Conservation (phyloP, 371 early-diverging fungal genomes). For the Mortierella sp. region DNA sequence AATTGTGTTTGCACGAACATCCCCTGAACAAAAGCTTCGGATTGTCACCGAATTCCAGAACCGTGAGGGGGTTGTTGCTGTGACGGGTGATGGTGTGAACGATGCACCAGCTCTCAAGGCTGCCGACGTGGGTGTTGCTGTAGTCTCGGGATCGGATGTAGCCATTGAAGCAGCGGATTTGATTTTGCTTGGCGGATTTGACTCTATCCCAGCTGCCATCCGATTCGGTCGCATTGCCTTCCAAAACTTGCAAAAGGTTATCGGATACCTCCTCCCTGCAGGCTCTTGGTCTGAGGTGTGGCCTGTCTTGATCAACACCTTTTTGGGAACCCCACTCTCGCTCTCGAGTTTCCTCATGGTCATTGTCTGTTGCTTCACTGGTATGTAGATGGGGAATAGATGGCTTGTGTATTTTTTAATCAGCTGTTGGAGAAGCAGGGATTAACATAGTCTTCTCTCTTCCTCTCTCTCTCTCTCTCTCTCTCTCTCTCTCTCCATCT, state of each 20-base stretch:
- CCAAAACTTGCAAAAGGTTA: conserved; percentile 84
- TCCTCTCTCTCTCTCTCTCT: no score
- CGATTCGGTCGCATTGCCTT: conserved; percentile 86
- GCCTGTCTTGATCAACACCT: conserved; percentile 76
- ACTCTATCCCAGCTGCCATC: conserved; percentile 77
- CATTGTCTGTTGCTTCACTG: conserved; percentile 66
- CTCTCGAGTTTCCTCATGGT: conserved; percentile 74
- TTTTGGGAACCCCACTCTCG: conserved; percentile 73
- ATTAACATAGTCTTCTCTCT: neutral
- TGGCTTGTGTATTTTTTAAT: neutral
- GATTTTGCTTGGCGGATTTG: conserved; percentile 78
- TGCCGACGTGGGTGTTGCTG: conserved; percentile 85
- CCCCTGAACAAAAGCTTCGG: conserved; percentile 84
- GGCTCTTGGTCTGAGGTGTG: conserved; percentile 77
- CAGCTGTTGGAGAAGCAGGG: neutral
- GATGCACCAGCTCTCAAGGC: conserved; percentile 88
- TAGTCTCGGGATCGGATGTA: conserved; percentile 81
- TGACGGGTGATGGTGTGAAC: conserved; percentile 95
- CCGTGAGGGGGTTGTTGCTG: conserved; percentile 75
- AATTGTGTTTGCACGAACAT: conserved; percentile 87
- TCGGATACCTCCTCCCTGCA: conserved; percentile 79
- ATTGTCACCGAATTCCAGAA: conserved; percentile 79
- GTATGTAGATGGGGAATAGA: conserved; percentile 6
- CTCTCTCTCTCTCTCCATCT: no score
- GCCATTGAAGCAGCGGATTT: conserved; percentile 84